A percentile compares a stretch with the other conserved stretches of the same genome.
Conservation (phyloP, 1,284 basidiomycete genomes). For the Microbotryum violaceum region DNA sequence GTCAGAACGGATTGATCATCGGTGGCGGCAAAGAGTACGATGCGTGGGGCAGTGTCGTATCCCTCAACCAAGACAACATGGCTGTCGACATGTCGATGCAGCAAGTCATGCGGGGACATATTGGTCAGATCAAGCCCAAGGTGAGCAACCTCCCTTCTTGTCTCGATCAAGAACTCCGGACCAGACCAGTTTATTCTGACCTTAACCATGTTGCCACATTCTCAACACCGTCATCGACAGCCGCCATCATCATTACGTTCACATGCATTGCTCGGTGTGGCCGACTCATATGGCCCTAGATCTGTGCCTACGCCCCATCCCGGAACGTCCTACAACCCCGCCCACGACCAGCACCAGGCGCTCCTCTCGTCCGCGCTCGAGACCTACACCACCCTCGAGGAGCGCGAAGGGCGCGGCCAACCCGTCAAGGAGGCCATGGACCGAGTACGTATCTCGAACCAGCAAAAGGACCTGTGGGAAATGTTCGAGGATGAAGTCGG, state of each 20-base stretch:
- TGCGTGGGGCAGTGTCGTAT: slow-evolving; percentile 52
- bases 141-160: slow-evolving; percentile 8
- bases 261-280: slow-evolving; percentile 28
- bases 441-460: slow-evolving; percentile 43
- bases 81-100: slow-evolving; percentile 45
- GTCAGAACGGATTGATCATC: slow-evolving; percentile 39
- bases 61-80: slow-evolving; percentile 39
- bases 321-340: slow-evolving; percentile 91
- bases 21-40: slow-evolving; percentile 62
- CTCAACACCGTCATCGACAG: slow-evolving; percentile 6
- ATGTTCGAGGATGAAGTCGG: slow-evolving; percentile 47
- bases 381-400: slow-evolving; percentile 43
- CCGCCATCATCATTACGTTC: slow-evolving; percentile 20
- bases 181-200: not conserved
- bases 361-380: slow-evolving; percentile 59
- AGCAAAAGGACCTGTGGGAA: slow-evolving; percentile 42
- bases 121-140: slow-evolving; percentile 5
- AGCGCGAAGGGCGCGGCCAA: slow-evolving; percentile 56
- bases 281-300: slow-evolving; percentile 38
- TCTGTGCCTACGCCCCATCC: slow-evolving; percentile 69
- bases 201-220: not conserved
- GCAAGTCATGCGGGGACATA: slow-evolving; percentile 17
- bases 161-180: too few species aligned
- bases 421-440: slow-evolving; percentile 52
- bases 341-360: slow-evolving; percentile 63